Base-by-base conservation (phyloP, 1,284 basidiomycete genomes). In the Cryptococcus floricola region DNA sequence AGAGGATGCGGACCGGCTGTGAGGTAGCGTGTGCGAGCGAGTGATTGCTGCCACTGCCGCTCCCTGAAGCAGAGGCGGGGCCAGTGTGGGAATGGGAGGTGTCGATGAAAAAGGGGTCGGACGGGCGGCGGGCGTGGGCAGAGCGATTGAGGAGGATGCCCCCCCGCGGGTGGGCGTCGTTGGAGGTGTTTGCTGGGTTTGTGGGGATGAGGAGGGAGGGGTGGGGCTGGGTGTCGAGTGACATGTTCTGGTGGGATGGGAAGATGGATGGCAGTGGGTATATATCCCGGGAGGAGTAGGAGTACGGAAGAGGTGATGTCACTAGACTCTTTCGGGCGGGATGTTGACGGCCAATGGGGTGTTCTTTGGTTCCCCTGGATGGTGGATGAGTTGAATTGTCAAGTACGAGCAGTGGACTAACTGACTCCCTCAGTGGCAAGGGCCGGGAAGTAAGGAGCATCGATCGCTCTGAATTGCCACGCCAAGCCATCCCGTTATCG, bases 61-160 rank as follows among this genome's bases (percentile, higher is more conserved):
- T 23, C 23, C 23, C 23, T 27, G 19, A 46, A 6, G 41, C 41
- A 42, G 41, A 18, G 25, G 18, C 19, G 12, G 14, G 19, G 19
- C 8, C 18, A 14, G 41, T 42, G 14, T 42, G 41, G 41, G 23
- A 42, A 16, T 10, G n/a, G 41, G n/a, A 13, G 41, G 41, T 34
- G 31, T 34, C 31, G 31, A 34, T 6, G 31, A 7, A 1, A 5
- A 34, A n/a, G n/a, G 45, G 44, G 19, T 39, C 37, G 38, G 53
- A 41, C 18, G 28, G 12, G 39, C 45, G 14, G 41, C 28, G 39
- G 18, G 34, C 25, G 47, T 39, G 48, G 38, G 6, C 14, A 16
- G 16, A 9, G 23, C 31, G 57, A 52, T 68, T 68, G 48, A 67
- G 58, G 13, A 70, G 54, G 31, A 68, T 68, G 9, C 68, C 68